phyloP scores from a whole-genome alignment of 805 yeast species.

The Teunomyces panamensis region DNA sequence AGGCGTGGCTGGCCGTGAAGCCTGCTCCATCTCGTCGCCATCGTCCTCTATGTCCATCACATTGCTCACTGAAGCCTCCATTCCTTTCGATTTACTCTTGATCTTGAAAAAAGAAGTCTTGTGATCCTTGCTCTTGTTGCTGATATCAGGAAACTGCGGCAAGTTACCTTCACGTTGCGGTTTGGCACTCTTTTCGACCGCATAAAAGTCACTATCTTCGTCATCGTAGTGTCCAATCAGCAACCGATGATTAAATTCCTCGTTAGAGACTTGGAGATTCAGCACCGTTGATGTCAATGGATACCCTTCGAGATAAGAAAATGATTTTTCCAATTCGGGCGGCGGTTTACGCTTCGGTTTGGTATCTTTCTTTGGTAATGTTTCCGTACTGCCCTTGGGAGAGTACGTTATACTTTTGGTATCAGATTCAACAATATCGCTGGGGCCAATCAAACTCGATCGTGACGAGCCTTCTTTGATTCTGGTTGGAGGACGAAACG shows the following conservation, averaged over 20 bases:
- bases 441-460: background rate
- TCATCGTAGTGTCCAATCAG: background rate
- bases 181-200: background rate
- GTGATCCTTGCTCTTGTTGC: constrained; percentile 9
- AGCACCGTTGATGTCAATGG: background rate
- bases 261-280: background rate
- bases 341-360: constrained; percentile 29
- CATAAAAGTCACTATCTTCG: constrained; percentile 5
- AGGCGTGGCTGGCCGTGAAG: constrained; percentile 1
- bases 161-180: constrained; percentile 12
- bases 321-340: constrained; percentile 11
- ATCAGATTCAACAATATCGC: background rate
- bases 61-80: background rate
- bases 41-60: background rate
- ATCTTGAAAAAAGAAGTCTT: constrained; percentile 18
- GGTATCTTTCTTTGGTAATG: background rate
- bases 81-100: constrained; percentile 12
- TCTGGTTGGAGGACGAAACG: background rate
- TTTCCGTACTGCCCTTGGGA: constrained; percentile 2
- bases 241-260: background rate
- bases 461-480: background rate
- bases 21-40: background rate
- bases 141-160: constrained; percentile 35
- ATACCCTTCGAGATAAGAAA: background rate
- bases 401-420: background rate